These are phyloP conservation scores for Dictyostelium brefeldianum DNA, from an alignment of 78 protist species.

Conservation along the genomic window DNA sequence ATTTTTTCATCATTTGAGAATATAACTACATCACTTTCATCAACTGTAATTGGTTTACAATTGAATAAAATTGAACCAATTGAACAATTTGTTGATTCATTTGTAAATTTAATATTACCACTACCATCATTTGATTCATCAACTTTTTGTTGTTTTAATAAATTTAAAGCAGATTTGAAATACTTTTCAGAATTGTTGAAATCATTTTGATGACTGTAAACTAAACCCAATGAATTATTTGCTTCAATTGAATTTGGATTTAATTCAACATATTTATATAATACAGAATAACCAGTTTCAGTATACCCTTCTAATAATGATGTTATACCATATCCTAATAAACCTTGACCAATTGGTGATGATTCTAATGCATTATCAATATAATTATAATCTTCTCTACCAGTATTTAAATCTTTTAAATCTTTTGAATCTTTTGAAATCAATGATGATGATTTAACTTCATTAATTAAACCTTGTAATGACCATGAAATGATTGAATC, in stretches of 20 bases:
- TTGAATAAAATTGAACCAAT: constrained; percentile 19
- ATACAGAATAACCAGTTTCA: not conserved
- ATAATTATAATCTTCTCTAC: constrained; percentile 43
- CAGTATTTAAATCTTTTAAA: not conserved
- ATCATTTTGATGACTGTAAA: constrained; percentile 17
- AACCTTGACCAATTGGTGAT: constrained; percentile 45
- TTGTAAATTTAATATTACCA: not conserved
- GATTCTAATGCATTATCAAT: constrained; percentile 33
- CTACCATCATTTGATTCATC: not conserved
- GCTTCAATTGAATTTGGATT: constrained; percentile 39
- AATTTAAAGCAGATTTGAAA: not conserved
- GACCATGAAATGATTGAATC: constrained; percentile 31
- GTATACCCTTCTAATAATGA: not conserved
- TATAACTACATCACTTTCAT: not conserved
- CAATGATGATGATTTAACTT: not conserved
- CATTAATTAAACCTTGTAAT: constrained; percentile 66
- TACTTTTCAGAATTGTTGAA: not conserved
- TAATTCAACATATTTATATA: constrained; percentile 10
- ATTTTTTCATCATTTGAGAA: constrained; percentile 14
- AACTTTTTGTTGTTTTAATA: not conserved
- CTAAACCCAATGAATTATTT: constrained; percentile 13
- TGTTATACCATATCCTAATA: constrained; percentile 38
- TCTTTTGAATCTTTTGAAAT: not conserved
- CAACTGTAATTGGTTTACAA: not conserved
- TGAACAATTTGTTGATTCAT: not conserved